Base-by-base conservation (phyloP, 2,329 filamentous ascomycete species). In the Fusarium proliferatum region DNA sequence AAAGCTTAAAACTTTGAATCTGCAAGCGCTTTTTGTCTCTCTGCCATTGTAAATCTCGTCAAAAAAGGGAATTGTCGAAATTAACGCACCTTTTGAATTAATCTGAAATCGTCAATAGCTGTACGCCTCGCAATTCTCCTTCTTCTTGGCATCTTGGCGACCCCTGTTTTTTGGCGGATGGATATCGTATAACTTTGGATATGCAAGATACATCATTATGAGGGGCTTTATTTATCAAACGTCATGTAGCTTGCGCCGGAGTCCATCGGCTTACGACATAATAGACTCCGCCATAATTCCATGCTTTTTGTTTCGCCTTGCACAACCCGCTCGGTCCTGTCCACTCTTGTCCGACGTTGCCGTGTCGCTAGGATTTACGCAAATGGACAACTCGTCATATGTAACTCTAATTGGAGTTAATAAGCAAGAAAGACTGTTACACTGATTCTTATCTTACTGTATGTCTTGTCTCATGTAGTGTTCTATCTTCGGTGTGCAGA, bases 1-100 rank as follows among this genome's bases (percentile, higher is more conserved):
- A 69, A 71, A 71, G 61, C 61, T 71, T 71, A 71, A 71, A 71
- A 71, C 67, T 65, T 56, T 68, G 64, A 68, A 63, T 26, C 30
- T 55, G 23, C 46, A 46, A 53, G 65, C 45, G 39, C 45, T 23
- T 43, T 28, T 48, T 48, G 45, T 48, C 6, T 19, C 5, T 45
- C 30, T 34, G 28, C 17, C 21, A 30, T 48, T 21, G 57, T 51
- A n/a, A 38, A 34, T 52, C 33, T 26, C 12, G 12, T 23, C 12
- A 49, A 36, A 16, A 12, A 23, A 34, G 15, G 11, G 30, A 23
- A 15, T 53, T 38, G 34, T 39, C 19, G 5, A 39, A 55, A 28
- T 28, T 41, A 2, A n/a, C 19, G 2, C 23, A 55, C 4, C 10
- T 58, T 65, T 16, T 21, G 17, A 23, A 58, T 42, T n/a, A 33